A percentile compares a stretch with the other conserved stretches of the same genome.
These are phyloP conservation scores for Pseudonectria foliicola DNA, from an alignment of 2,329 filamentous ascomycete genomes.

Conservation along the genomic window DNA sequence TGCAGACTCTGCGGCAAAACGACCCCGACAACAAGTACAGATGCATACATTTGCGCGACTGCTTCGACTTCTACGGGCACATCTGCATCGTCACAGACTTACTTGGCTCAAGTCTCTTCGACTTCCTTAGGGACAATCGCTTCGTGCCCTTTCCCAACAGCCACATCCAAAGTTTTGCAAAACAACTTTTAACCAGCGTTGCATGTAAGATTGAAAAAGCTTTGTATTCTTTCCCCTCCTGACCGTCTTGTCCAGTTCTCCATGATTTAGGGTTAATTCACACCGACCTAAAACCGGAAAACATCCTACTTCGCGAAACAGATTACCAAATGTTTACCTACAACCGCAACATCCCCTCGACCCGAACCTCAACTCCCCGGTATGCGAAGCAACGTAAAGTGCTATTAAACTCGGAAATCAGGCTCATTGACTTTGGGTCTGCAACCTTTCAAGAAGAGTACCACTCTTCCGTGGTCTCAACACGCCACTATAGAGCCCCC, in stretches of 20 bases:
- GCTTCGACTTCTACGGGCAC: slow-evolving; percentile 94
- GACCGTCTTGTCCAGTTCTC: slow-evolving; percentile 53
- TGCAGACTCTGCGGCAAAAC: slow-evolving; percentile 87
- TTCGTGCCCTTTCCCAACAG: slow-evolving; percentile 98
- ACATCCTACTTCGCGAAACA: slow-evolving; percentile 60
- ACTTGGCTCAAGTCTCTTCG: slow-evolving; percentile 93
- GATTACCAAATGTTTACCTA: slow-evolving; percentile 65
- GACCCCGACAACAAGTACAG: slow-evolving; percentile 88
- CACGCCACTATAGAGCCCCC: slow-evolving; percentile 61
- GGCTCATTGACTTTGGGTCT: slow-evolving; percentile 64
- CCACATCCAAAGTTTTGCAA: slow-evolving; percentile 94
- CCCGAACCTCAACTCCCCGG: slow-evolving; percentile 51
- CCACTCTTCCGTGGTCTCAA: slow-evolving; percentile 64
- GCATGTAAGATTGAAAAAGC: slow-evolving; percentile 63
- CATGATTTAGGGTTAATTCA: slow-evolving; percentile 97
- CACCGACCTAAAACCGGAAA: slow-evolving; percentile 69
- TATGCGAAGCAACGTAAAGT: slow-evolving; percentile 58
- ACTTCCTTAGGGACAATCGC: slow-evolving; percentile 90
- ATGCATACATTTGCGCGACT: slow-evolving; percentile 93
- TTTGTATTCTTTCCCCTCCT: slow-evolving; percentile 2
- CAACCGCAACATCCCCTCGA: slow-evolving; percentile 62
- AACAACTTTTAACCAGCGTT: slow-evolving; percentile 95
- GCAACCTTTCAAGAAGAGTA: slow-evolving; percentile 69
- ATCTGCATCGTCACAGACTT: slow-evolving; percentile 79
- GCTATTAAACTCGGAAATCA: slow-evolving; percentile 61